These are phyloP conservation scores for Thraustochytrium striatum DNA, from an alignment of 352 stramenopile species.

Conservation along the genomic window DNA sequence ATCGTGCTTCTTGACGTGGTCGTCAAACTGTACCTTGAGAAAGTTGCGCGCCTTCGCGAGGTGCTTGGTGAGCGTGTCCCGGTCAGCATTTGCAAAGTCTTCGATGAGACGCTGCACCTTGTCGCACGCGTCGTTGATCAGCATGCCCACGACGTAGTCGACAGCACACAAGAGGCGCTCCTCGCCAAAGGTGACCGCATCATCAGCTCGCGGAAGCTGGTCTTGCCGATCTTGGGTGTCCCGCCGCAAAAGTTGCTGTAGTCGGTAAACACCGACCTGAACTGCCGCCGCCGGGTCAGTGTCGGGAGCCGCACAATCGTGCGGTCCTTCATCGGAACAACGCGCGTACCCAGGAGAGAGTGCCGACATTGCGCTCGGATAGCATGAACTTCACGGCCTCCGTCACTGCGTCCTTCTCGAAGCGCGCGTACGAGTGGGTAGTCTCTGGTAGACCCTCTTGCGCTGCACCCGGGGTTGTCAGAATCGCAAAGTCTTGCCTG, in stretches of 20 bases:
- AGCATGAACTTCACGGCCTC: not conserved
- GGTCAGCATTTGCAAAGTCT: not conserved
- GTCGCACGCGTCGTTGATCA: not conserved
- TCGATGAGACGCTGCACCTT: conserved; percentile 4
- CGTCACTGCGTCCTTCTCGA: not conserved
- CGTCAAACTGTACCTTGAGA: conserved; percentile 5
- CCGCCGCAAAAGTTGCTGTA: not conserved
- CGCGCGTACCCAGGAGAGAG: not conserved
- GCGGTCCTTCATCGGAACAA: not conserved
- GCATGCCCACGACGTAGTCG: not conserved
- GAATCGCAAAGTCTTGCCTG: no score
- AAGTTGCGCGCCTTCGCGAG: conserved; percentile 20
- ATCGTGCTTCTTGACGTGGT: not conserved
- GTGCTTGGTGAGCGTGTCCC: not conserved
- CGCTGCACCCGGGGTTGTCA: no score
- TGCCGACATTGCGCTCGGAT: not conserved
- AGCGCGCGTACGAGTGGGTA: no score
- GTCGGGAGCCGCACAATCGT: not conserved
- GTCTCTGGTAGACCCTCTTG: no score
- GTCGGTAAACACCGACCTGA: not conserved
- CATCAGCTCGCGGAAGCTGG: not conserved
- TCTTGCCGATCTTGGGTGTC: not conserved
- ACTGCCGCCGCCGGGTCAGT: not conserved
- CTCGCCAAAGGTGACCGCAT: not conserved
- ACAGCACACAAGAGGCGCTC: not conserved